Percentiles rank a stretch among this genome's conserved stretches.
Conservation (phyloP, 1,139 yeast species). For the Saccharomyces pastorianus region DNA sequence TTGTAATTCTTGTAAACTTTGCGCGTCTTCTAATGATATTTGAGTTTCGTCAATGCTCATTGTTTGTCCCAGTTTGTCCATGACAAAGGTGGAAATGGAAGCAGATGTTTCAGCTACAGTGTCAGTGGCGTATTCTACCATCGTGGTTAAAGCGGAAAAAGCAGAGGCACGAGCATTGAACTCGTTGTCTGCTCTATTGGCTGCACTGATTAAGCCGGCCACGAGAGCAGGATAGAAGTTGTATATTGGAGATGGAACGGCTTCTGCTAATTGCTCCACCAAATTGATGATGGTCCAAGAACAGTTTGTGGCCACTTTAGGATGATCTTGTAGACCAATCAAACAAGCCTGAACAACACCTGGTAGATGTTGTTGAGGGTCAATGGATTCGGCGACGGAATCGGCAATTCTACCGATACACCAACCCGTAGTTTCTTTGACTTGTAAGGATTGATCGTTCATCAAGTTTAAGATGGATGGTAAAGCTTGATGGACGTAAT, state of each 20-base stretch:
- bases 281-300: slow-evolving; percentile 95
- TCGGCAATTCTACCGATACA: slow-evolving; percentile 95
- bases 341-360: slow-evolving; percentile 63
- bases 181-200: slow-evolving; percentile 72
- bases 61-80: slow-evolving; percentile 64
- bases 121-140: slow-evolving; percentile 67
- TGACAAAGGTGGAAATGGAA: slow-evolving; percentile 66
- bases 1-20: slow-evolving; percentile 81
- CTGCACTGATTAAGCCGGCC: slow-evolving; percentile 60
- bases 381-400: slow-evolving; percentile 69
- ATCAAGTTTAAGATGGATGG: slow-evolving; percentile 68
- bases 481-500: slow-evolving; percentile 71
- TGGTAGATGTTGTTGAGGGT: slow-evolving; percentile 55
- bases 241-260: slow-evolving; percentile 58
- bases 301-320: slow-evolving; percentile 88
- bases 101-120: slow-evolving; percentile 66
- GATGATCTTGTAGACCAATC: slow-evolving; percentile 76
- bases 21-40: slow-evolving; percentile 58
- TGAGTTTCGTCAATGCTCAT: slow-evolving; percentile 46
- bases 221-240: slow-evolving; percentile 62
- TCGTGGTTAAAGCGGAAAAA: slow-evolving; percentile 80
- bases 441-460: slow-evolving; percentile 69
- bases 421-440: slow-evolving; percentile 97
- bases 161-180: slow-evolving; percentile 89
- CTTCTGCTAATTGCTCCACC: slow-evolving; percentile 72